Evolutionary conservation across 352 stramenopile species (phyloP).

Genomic region (Phytopythium litorale): DNA sequence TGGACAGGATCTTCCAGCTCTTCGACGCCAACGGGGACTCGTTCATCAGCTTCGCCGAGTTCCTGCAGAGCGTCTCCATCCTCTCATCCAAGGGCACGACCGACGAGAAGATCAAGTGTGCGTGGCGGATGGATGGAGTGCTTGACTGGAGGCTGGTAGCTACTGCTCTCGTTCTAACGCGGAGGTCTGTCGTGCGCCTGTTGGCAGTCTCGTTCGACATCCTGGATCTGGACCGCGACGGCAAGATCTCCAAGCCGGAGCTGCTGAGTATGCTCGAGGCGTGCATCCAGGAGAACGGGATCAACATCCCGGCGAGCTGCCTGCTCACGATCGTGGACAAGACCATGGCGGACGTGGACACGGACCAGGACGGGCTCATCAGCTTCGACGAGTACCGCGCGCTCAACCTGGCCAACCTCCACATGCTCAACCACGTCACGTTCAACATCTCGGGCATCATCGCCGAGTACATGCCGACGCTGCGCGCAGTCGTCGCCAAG

Average conservation of each 20-base stretch:
- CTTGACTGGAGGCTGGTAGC: background rate
- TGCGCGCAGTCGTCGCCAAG: constrained; percentile 40
- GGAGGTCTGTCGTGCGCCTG: background rate
- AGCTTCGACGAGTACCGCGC: constrained; percentile 70
- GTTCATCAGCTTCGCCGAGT: constrained; percentile 80
- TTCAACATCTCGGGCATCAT: constrained; percentile 79
- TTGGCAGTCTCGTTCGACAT: constrained; percentile 77
- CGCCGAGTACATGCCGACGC: constrained; percentile 66
- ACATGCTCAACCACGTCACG: constrained; percentile 80
- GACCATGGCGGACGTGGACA: constrained; percentile 65
- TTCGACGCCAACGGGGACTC: constrained; percentile 77
- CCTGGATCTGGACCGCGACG: constrained; percentile 67
- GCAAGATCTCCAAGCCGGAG: constrained; percentile 67
- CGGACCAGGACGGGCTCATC: constrained; percentile 67
- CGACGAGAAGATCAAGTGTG: constrained; percentile 73
- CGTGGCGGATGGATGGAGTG: constrained; percentile 9
- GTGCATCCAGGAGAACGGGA: constrained; percentile 70
- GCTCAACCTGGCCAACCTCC: constrained; percentile 53
- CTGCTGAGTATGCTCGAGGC: constrained; percentile 67
- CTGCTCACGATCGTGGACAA: constrained; percentile 65
- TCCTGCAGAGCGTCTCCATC: constrained; percentile 67
- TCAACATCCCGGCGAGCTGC: constrained; percentile 65
- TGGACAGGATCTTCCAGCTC: constrained; percentile 78
- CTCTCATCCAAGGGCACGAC: constrained; percentile 64
- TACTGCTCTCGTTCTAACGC: background rate